phyloP scores from a whole-genome alignment of 208 protist genomes.

The Phytomonas serpens region DNA sequence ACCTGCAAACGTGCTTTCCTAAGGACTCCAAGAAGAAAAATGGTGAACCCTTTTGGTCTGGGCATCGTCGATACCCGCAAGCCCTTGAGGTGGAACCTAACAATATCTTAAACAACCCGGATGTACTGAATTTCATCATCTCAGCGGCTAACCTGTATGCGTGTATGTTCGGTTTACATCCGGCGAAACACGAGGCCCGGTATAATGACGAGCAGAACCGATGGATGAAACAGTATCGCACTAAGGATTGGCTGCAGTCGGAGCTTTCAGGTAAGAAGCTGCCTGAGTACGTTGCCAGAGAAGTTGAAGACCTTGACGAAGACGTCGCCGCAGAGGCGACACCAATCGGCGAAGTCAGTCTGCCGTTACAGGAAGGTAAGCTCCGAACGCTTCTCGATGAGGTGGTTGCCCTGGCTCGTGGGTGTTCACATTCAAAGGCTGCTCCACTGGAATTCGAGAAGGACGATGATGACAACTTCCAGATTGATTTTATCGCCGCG shows the following conservation, averaged over 20 bases:
- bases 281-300: slow-evolving; percentile 36
- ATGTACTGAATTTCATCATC: slow-evolving; percentile 68
- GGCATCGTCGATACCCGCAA: slow-evolving; percentile 79
- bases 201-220: slow-evolving; percentile 77
- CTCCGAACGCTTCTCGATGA: slow-evolving; percentile 34
- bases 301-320: slow-evolving; percentile 74
- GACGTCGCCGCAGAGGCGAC: slow-evolving; percentile 41
- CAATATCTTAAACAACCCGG: slow-evolving; percentile 15
- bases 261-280: slow-evolving; percentile 21
- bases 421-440: slow-evolving; percentile 33
- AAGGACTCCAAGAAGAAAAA: slow-evolving; percentile 91
- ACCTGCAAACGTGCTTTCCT: slow-evolving; percentile 97
- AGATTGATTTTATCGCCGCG: slow-evolving; percentile 94
- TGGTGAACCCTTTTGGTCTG: slow-evolving; percentile 90
- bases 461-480: slow-evolving; percentile 94
- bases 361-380: slow-evolving; percentile 30
- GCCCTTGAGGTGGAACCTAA: slow-evolving; percentile 23
- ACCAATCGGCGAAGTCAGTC: slow-evolving; percentile 17
- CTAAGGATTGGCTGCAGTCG: slow-evolving; percentile 38
- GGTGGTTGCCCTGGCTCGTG: slow-evolving; percentile 26
- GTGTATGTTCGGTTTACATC: slow-evolving; percentile 82
- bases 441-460: slow-evolving; percentile 92
- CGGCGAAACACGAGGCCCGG: slow-evolving; percentile 67
- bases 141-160: slow-evolving; percentile 71
- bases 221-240: slow-evolving; percentile 81